A percentile compares a stretch with the other conserved stretches of the same genome.
phyloP scores from a whole-genome alignment of 2,329 filamentous ascomycete species.

The Rutstroemia sp. region DNA sequence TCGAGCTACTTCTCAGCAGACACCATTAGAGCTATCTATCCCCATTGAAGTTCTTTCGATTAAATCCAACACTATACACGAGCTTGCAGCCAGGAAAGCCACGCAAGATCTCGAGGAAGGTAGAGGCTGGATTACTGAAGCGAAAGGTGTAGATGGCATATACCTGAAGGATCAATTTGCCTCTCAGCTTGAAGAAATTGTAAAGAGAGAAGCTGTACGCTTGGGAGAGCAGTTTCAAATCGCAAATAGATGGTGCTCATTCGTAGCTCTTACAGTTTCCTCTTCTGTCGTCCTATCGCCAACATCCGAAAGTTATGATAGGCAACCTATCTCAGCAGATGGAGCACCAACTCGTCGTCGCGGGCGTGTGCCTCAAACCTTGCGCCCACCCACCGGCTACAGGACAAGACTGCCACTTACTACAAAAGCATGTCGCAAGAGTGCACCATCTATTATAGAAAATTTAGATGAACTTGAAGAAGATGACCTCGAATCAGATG shows the following conservation, averaged over 20 bases:
- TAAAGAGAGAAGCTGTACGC: constrained; percentile 57
- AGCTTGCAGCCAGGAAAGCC: constrained; percentile 62
- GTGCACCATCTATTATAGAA: too few species aligned
- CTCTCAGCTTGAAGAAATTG: constrained; percentile 49
- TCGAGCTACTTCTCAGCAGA: constrained; percentile 46
- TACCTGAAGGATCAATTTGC: constrained; percentile 40
- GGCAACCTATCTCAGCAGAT: too few species aligned
- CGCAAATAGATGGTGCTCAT: constrained; percentile 63
- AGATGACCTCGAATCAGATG: too few species aligned
- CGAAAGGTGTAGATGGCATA: constrained; percentile 38
- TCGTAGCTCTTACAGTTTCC: constrained; percentile 50
- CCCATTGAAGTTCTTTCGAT: constrained; percentile 45
- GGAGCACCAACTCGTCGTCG: too few species aligned
- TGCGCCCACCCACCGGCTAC: too few species aligned
- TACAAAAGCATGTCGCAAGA: too few species aligned
- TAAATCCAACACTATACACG: constrained; percentile 53
- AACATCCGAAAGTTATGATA: not conserved
- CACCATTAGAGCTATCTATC: constrained; percentile 56
- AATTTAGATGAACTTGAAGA: too few species aligned
- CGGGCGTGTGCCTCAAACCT: too few species aligned
- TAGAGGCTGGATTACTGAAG: constrained; percentile 55
- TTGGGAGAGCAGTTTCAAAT: constrained; percentile 61
- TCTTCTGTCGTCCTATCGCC: not conserved
- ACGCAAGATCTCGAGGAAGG: constrained; percentile 63
- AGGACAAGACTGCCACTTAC: too few species aligned